These are phyloP conservation scores for Fonsecaea nubica DNA, from an alignment of 2,329 filamentous ascomycete species.

Conservation along the genomic window DNA sequence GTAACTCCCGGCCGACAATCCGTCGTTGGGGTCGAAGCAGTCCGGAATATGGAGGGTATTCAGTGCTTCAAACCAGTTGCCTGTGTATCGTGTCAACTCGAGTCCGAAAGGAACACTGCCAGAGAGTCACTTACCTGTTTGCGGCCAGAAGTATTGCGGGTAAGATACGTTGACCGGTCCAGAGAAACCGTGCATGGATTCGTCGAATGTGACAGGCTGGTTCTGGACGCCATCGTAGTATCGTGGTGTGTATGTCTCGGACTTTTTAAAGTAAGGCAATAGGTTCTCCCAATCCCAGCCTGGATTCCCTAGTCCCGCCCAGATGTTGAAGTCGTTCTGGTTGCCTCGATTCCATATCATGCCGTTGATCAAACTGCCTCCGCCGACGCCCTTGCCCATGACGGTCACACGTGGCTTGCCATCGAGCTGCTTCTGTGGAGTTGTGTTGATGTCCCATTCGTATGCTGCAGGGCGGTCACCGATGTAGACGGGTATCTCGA, in stretches of 20 bases:
- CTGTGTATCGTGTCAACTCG: slow-evolving; percentile 14
- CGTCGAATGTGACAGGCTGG: slow-evolving; percentile 51
- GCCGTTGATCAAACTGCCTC: slow-evolving; percentile 49
- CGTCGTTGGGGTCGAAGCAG: slow-evolving; percentile 49
- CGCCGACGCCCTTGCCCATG: slow-evolving; percentile 47
- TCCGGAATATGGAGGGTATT: slow-evolving; percentile 49
- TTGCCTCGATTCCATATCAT: slow-evolving; percentile 51
- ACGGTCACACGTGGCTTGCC: slow-evolving; percentile 37
- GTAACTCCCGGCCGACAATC: slow-evolving; percentile 47
- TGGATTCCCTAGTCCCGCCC: slow-evolving; percentile 54
- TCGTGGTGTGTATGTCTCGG: slow-evolving; percentile 50
- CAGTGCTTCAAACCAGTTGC: slow-evolving; percentile 47
- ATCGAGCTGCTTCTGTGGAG: slow-evolving; percentile 42
- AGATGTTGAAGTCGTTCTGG: slow-evolving; percentile 53
- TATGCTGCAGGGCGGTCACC: slow-evolving; percentile 41
- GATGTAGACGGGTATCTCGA: slow-evolving; percentile 42
- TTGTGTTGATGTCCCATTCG: slow-evolving; percentile 41
- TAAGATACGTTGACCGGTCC: slow-evolving; percentile 61
- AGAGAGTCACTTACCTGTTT: slow-evolving; percentile 35
- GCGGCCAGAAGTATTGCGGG: slow-evolving; percentile 49
- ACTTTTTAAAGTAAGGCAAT: slow-evolving; percentile 59
- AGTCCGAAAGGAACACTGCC: not conserved
- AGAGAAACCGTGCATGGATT: slow-evolving; percentile 50
- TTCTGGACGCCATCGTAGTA: slow-evolving; percentile 46
- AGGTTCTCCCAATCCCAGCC: slow-evolving; percentile 55